phyloP scores from a whole-genome alignment of 2,329 filamentous ascomycete species.

The Colletotrichum falcatum region DNA sequence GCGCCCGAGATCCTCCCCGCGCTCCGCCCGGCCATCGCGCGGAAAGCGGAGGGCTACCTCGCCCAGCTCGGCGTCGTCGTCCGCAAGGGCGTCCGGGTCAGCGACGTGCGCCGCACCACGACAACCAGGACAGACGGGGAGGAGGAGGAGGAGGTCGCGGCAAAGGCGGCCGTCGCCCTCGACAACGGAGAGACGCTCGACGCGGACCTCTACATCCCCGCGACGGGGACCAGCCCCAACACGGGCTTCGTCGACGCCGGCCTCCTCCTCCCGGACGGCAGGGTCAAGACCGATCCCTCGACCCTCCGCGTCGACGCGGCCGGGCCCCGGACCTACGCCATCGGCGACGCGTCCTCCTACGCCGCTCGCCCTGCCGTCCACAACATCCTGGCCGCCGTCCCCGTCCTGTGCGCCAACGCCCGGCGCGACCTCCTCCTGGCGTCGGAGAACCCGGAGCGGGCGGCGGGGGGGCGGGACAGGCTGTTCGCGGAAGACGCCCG shows the following conservation, averaged over 20 bases:
- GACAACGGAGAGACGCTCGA: conserved; percentile 53
- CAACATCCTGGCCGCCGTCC: conserved; percentile 54
- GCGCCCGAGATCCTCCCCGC: conserved; percentile 54
- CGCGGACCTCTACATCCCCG: conserved; percentile 62
- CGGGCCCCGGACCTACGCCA: conserved; percentile 56
- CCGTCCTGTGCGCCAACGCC: conserved; percentile 60
- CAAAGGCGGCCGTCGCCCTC: conserved; percentile 52
- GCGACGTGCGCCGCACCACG: conserved; percentile 48
- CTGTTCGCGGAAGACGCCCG: conserved; percentile 56
- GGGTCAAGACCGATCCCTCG: conserved; percentile 51
- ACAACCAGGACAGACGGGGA: conserved; percentile 48
- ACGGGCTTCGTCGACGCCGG: conserved; percentile 51
- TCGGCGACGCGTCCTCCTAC: conserved; percentile 58
- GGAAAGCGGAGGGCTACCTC: conserved; percentile 55
- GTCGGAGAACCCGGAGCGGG: conserved; percentile 43
- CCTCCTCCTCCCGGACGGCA: conserved; percentile 51
- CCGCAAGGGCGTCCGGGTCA: conserved; percentile 55
- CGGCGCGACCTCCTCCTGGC: conserved; percentile 60
- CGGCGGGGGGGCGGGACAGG: conserved; percentile 46
- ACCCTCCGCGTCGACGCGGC: conserved; percentile 53
- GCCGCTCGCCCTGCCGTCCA: conserved; percentile 58
- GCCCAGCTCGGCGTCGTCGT: conserved; percentile 60
- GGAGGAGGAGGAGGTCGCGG: conserved; percentile 42
- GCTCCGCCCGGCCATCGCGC: conserved; percentile 53
- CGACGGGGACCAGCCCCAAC: conserved; percentile 56